phyloP scores from a whole-genome alignment of 2,329 filamentous ascomycete genomes.

The Penicillium sclerotigenum region DNA sequence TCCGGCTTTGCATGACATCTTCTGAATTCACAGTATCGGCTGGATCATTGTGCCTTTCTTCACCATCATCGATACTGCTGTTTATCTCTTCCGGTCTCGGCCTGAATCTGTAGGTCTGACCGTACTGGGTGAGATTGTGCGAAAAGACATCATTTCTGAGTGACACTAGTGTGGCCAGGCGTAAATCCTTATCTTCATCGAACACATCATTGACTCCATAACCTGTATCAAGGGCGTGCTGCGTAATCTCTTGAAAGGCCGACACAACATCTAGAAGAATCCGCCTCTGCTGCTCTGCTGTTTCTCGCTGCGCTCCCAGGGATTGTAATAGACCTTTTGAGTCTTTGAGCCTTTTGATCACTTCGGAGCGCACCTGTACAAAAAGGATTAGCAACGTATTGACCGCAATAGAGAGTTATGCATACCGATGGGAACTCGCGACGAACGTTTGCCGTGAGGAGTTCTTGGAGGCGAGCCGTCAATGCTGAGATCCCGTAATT shows the following conservation, averaged over 20 bases:
- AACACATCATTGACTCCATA: neutral
- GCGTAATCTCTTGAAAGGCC: neutral
- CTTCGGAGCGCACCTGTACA: neutral
- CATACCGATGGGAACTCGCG: conserved; percentile 46
- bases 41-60: neutral
- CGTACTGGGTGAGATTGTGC: neutral
- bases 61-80: neutral
- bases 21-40: neutral
- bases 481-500: conserved; percentile 44
- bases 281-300: neutral
- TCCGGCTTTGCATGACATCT: neutral
- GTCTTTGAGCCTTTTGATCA: neutral
- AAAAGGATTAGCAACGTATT: neutral
- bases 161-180: neutral
- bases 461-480: conserved; percentile 39
- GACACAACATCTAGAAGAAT: neutral
- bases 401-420: conserved; percentile 23
- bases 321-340: neutral
- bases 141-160: neutral
- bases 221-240: neutral
- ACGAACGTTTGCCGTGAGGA: conserved; percentile 44
- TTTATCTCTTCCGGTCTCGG: neutral
- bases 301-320: neutral
- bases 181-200: neutral
- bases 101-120: neutral